Base-by-base conservation (phyloP, 2,329 filamentous ascomycete genomes). In the Colletotrichum liriopes region DNA sequence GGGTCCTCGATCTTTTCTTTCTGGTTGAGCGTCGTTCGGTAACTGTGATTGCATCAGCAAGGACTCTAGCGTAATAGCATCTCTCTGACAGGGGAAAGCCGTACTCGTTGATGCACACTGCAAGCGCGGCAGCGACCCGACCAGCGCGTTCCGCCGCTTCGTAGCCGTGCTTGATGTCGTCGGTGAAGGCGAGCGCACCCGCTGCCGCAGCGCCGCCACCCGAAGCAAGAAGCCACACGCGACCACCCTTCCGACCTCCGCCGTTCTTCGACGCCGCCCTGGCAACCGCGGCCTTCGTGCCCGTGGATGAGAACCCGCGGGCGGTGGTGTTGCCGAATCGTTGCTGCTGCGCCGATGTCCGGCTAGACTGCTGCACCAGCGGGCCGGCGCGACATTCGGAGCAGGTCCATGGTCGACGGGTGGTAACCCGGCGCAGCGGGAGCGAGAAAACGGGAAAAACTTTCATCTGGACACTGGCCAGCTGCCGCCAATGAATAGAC, bases 61-160 rank as follows among this genome's bases (percentile, higher is more conserved):
- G 78, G 26, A 20, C 32, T 20, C 3, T 1, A 5, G 3, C 16
- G n/a, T 5, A 16, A 14, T 4, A 9, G 20, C 14, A 26, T 41
- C 11, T 26, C 20, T 32, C 11, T 18, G 2, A 41, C 5, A 26
- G n/a, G 32, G 6, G 20, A 7, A 47, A 18, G 3, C 37, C 81
- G 52, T 86, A 97, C 94, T 98, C 96, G 79, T 96, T 95, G 75
- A 98, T 96, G 83, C 93, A 95, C 69, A 97, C 86, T 18, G 90
- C 90, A 77, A 98, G 82, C 37, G 93, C 90, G 35, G 89, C 86
- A 14, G 92, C 91, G 29, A 98, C 96, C 74, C 96, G 89, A 11
- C 93, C 93, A 43, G 93, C 93, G 75, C 96, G 89, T 83, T 94
- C 92, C 2, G 89, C 89, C 14, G 94, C 93, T 64, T 92, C 90